These are phyloP conservation scores for Ceratobasidium sp. DNA, from an alignment of 1,284 basidiomycete genomes.

Conservation along the genomic window DNA sequence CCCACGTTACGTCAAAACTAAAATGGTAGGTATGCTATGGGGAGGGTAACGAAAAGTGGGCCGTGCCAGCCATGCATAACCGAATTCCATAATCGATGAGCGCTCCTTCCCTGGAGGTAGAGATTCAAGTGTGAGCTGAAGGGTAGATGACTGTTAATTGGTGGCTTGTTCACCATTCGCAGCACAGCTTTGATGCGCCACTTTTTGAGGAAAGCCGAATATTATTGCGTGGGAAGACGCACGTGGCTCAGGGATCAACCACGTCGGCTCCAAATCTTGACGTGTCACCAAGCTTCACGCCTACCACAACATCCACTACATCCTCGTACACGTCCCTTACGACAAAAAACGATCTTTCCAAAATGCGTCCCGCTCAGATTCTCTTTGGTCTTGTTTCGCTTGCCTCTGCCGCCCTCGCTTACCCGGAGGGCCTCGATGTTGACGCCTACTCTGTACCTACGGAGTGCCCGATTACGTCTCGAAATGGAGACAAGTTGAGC, in stretches of 20 bases:
- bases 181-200: neutral
- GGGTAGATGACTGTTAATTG: too few relatives aligned
- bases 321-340: neutral
- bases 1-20: too few relatives aligned
- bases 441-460: conserved; percentile 67
- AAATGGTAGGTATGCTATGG: too few relatives aligned
- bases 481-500: conserved; percentile 69
- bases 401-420: conserved; percentile 16
- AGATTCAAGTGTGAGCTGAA: too few relatives aligned
- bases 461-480: conserved; percentile 64
- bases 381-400: conserved; percentile 32
- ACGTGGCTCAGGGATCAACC: neutral
- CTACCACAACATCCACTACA: neutral
- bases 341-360: neutral
- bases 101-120: too few relatives aligned
- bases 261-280: neutral
- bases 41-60: too few relatives aligned
- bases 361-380: conserved; percentile 35
- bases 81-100: too few relatives aligned
- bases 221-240: neutral
- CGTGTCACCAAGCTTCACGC: conserved; percentile 11
- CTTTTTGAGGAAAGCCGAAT: neutral
- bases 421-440: conserved; percentile 56
- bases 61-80: too few relatives aligned
- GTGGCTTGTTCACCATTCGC: neutral